phyloP scores from a whole-genome alignment of 768 basidiomycete genomes.

The Asterophora parasitica region DNA sequence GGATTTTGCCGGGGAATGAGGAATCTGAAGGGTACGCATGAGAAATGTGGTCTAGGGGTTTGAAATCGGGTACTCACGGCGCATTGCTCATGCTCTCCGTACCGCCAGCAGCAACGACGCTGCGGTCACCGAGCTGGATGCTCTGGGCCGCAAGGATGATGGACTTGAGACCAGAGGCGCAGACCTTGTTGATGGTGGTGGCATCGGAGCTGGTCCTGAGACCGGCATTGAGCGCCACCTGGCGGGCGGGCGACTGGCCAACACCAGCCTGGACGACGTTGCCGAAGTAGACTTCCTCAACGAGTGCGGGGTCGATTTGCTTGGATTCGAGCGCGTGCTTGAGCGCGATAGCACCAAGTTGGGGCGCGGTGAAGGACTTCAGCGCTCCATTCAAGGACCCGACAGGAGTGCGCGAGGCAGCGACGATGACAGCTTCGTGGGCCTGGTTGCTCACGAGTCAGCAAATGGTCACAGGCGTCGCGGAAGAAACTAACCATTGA shows the following conservation, averaged over 20 bases:
- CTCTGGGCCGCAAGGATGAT: conserved; percentile 92
- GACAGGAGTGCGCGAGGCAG: conserved; percentile 90
- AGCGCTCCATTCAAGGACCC: conserved; percentile 89
- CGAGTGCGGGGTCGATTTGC: conserved; percentile 70
- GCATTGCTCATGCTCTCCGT: conserved; percentile 99
- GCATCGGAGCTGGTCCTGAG: conserved; percentile 84
- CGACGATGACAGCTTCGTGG: conserved; percentile 89
- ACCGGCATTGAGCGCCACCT: conserved; percentile 91
- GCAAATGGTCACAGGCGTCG: conserved; percentile 1
- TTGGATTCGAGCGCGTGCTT: conserved; percentile 85
- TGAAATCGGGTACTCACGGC: conserved; percentile 61
- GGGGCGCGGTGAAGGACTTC: conserved; percentile 83
- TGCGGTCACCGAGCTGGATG: conserved; percentile 82
- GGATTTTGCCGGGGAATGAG: conserved; percentile 78
- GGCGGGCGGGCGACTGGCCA: conserved; percentile 96
- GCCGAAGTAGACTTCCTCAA: conserved; percentile 97
- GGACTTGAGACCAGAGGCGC: conserved; percentile 94
- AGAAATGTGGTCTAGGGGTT: neutral
- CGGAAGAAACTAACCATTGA: conserved; percentile 40
- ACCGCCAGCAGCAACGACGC: conserved; percentile 88
- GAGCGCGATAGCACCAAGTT: conserved; percentile 85
- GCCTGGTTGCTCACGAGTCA: conserved; percentile 25
- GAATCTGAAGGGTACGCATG: conserved; percentile 46
- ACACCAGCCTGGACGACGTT: conserved; percentile 98
- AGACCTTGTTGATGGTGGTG: conserved; percentile 99